These are phyloP conservation scores for Sarocladiaceae sp. DNA, from an alignment of 2,329 filamentous ascomycete genomes.

Conservation along the genomic window DNA sequence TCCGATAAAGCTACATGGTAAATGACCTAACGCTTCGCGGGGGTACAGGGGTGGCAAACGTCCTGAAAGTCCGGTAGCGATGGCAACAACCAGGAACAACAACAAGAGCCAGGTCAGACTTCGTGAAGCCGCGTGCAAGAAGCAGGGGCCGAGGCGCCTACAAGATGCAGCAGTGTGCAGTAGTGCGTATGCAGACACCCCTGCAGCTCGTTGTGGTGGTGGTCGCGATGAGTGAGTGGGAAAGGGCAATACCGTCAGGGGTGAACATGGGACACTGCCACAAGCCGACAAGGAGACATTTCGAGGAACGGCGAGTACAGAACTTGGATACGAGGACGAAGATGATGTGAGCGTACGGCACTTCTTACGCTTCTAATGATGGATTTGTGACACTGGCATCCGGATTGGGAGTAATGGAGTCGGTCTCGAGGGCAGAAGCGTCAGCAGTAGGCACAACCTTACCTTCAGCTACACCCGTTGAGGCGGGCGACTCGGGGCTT, in stretches of 20 bases:
- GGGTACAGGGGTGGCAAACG: background rate
- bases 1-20: background rate
- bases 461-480: background rate
- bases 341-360: background rate
- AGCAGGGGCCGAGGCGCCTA: slow-evolving; percentile 4
- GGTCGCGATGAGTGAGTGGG: background rate
- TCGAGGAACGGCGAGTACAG: background rate
- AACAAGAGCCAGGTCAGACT: background rate
- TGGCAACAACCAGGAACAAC: slow-evolving; percentile 2
- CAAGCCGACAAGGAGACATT: background rate
- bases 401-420: too few species aligned
- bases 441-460: too few species aligned
- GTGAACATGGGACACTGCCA: slow-evolving; percentile 6
- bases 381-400: too few species aligned
- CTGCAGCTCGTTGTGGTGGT: background rate
- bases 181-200: background rate
- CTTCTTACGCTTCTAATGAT: too few species aligned
- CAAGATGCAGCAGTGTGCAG: slow-evolving; percentile 1
- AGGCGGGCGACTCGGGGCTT: slow-evolving; percentile 6
- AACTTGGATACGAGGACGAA: background rate
- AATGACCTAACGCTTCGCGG: background rate
- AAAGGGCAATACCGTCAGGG: background rate
- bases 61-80: background rate
- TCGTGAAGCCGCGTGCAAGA: background rate
- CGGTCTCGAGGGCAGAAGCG: background rate